These are phyloP conservation scores for Peltaster fructicola DNA, from an alignment of 2,329 filamentous ascomycete species.

Conservation along the genomic window DNA sequence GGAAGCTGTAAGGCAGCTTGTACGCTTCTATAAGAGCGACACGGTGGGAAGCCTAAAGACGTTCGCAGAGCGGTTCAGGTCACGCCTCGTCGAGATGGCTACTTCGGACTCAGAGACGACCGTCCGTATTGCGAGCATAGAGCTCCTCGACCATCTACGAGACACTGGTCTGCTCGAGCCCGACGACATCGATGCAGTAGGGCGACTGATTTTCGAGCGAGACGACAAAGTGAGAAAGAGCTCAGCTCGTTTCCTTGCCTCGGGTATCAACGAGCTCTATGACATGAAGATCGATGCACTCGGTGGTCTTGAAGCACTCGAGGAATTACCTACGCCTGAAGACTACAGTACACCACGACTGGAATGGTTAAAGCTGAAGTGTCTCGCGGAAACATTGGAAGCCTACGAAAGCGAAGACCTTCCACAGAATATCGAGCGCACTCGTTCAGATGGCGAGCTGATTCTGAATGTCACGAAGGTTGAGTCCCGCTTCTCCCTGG, in stretches of 20 bases:
- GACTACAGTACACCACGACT: slow-evolving; percentile 43
- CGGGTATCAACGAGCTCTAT: slow-evolving; percentile 68
- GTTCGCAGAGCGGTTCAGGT: slow-evolving; percentile 83
- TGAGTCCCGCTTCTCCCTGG: slow-evolving; percentile 71
- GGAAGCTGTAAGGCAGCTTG: slow-evolving; percentile 75
- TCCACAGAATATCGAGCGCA: slow-evolving; percentile 28
- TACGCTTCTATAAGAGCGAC: slow-evolving; percentile 60
- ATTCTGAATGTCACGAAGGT: slow-evolving; percentile 45
- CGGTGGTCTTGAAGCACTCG: slow-evolving; percentile 58
- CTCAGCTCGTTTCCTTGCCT: slow-evolving; percentile 77
- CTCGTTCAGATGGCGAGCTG: slow-evolving; percentile 18
- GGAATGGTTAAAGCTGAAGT: slow-evolving; percentile 86
- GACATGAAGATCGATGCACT: slow-evolving; percentile 68
- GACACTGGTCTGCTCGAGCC: slow-evolving; percentile 77
- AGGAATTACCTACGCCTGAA: slow-evolving; percentile 60
- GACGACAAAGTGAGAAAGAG: slow-evolving; percentile 74
- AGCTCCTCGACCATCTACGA: slow-evolving; percentile 65
- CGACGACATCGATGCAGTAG: slow-evolving; percentile 74
- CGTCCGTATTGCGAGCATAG: slow-evolving; percentile 65
- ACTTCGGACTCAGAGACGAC: slow-evolving; percentile 64
- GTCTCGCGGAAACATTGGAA: slow-evolving; percentile 65
- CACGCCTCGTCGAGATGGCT: slow-evolving; percentile 81
- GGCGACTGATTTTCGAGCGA: slow-evolving; percentile 73
- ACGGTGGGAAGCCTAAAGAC: slow-evolving; percentile 62
- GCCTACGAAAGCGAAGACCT: slow-evolving; percentile 52